A percentile compares a stretch with the other conserved stretches of the same genome.
These are phyloP conservation scores for Ceriops tagal DNA, from an alignment of 345 rosid genomes.

Conservation along the genomic window DNA sequence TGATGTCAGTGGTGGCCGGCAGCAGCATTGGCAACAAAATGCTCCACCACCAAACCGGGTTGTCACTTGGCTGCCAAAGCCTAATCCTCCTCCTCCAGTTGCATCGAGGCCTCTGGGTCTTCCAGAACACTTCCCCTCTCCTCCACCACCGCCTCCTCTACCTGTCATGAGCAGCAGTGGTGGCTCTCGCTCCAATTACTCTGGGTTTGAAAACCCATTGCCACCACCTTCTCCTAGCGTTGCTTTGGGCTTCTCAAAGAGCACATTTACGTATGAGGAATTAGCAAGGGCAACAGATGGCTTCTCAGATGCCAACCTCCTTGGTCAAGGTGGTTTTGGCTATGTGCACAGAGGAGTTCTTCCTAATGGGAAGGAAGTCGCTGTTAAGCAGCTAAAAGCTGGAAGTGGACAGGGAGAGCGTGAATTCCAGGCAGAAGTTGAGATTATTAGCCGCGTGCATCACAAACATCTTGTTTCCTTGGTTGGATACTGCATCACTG, in stretches of 20 bases:
- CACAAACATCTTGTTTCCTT: slow-evolving; percentile 65
- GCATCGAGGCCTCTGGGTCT: slow-evolving; percentile 20
- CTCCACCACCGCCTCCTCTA: slow-evolving; percentile 18
- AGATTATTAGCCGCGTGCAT: slow-evolving; percentile 66
- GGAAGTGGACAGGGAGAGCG: slow-evolving; percentile 66
- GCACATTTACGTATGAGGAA: slow-evolving; percentile 51
- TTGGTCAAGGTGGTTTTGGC: slow-evolving; percentile 73
- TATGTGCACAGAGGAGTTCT: slow-evolving; percentile 67
- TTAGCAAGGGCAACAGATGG: slow-evolving; percentile 55
- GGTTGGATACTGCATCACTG: slow-evolving; percentile 64
- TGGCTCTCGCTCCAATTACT: slow-evolving; percentile 54
- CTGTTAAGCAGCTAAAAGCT: slow-evolving; percentile 58
- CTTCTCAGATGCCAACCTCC: slow-evolving; percentile 58
- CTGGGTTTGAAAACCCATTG: slow-evolving; percentile 44
- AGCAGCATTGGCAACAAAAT: slow-evolving; percentile 62
- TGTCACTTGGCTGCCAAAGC: slow-evolving; percentile 9
- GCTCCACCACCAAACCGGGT: slow-evolving; percentile 36
- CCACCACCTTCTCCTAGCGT: slow-evolving; percentile 61
- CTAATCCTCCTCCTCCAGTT: slow-evolving; percentile 22
- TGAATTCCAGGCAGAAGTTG: slow-evolving; percentile 68
- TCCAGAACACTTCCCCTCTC: slow-evolving; percentile 4
- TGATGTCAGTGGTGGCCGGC: slow-evolving; percentile 40
- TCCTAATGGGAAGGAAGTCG: slow-evolving; percentile 59
- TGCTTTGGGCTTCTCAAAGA: slow-evolving; percentile 57
- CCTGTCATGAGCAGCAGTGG: slow-evolving; percentile 53